These are phyloP conservation scores for Ascocoryne sarcoides DNA, from an alignment of 2,329 filamentous ascomycete species.

Conservation along the genomic window DNA sequence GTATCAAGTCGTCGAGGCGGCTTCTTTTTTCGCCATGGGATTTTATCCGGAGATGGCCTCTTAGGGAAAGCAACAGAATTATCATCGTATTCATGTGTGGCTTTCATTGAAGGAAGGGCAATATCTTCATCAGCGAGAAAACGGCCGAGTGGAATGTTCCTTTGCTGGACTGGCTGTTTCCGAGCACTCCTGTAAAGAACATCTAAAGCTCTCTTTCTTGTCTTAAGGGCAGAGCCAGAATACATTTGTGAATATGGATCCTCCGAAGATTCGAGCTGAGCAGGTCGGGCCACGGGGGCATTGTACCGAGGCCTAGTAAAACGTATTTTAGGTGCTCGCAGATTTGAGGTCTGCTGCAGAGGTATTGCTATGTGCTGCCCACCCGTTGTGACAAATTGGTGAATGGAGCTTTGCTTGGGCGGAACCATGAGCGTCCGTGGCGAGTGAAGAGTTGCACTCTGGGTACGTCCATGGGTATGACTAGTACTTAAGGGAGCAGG, in stretches of 20 bases:
- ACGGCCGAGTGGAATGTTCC: slow-evolving; percentile 31
- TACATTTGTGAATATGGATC: slow-evolving; percentile 27
- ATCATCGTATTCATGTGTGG: not conserved
- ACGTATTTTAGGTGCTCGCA: not conserved
- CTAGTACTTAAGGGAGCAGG: slow-evolving; percentile 1
- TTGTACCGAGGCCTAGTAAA: not conserved
- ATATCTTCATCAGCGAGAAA: slow-evolving; percentile 26
- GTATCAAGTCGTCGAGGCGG: slow-evolving; percentile 25
- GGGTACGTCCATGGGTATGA: slow-evolving; percentile 2
- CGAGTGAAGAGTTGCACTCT: slow-evolving; percentile 17
- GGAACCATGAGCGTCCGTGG: not conserved
- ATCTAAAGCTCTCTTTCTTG: slow-evolving; percentile 47
- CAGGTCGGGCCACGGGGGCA: slow-evolving; percentile 32
- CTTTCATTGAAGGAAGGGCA: slow-evolving; percentile 10
- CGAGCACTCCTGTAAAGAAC: slow-evolving; percentile 37
- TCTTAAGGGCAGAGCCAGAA: slow-evolving; percentile 35
- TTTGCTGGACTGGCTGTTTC: slow-evolving; percentile 22
- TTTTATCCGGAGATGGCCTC: not conserved
- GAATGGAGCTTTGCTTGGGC: slow-evolving; percentile 16
- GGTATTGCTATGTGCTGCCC: not conserved
- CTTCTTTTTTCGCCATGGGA: slow-evolving; percentile 16
- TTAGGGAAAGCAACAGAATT: not conserved
- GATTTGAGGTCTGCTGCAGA: not conserved
- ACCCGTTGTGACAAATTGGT: slow-evolving; percentile 26
- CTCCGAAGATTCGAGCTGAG: slow-evolving; percentile 46